Evolutionary conservation across 768 basidiomycete species (phyloP).

Genomic region (Mycena rosella): DNA sequence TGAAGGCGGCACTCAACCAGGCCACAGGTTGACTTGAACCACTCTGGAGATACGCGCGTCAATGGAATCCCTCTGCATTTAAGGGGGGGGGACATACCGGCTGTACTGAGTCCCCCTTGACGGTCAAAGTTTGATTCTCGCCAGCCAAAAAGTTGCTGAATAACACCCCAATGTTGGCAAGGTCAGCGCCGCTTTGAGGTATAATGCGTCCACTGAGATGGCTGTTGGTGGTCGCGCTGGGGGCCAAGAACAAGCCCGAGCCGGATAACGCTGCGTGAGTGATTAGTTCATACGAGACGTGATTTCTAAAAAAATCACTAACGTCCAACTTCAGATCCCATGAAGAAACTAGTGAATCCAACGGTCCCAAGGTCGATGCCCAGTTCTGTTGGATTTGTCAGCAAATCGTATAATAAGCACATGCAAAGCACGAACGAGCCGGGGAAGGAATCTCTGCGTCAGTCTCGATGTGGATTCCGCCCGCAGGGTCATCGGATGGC

Average conservation of each 20-base stretch:
- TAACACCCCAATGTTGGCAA: slow-evolving; percentile 68
- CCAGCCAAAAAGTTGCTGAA: slow-evolving; percentile 77
- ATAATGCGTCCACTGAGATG: slow-evolving; percentile 75
- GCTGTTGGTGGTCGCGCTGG: slow-evolving; percentile 59
- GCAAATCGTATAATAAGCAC: neutral
- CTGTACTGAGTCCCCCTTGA: slow-evolving; percentile 71
- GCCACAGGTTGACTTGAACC: slow-evolving; percentile 63
- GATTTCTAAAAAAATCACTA: slow-evolving; percentile 43
- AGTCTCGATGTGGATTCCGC: slow-evolving; percentile 79
- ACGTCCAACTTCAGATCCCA: slow-evolving; percentile 71
- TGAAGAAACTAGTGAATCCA: slow-evolving; percentile 72
- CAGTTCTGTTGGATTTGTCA: slow-evolving; percentile 60
- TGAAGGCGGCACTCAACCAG: slow-evolving; percentile 81
- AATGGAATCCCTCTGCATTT: neutral
- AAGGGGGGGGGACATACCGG: slow-evolving; percentile 45
- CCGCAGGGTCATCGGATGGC: slow-evolving; percentile 74
- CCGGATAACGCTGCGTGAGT: slow-evolving; percentile 63
- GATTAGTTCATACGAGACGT: slow-evolving; percentile 7
- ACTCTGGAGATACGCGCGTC: slow-evolving; percentile 31
- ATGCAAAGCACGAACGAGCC: slow-evolving; percentile 62
- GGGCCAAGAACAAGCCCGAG: slow-evolving; percentile 61
- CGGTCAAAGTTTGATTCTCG: slow-evolving; percentile 70
- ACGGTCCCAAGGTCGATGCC: slow-evolving; percentile 78
- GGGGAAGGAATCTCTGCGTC: slow-evolving; percentile 75
- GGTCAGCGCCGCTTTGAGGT: slow-evolving; percentile 67